Evolutionary conservation across 768 basidiomycete species (phyloP).

Genomic region (Boletus tomentosulus): DNA sequence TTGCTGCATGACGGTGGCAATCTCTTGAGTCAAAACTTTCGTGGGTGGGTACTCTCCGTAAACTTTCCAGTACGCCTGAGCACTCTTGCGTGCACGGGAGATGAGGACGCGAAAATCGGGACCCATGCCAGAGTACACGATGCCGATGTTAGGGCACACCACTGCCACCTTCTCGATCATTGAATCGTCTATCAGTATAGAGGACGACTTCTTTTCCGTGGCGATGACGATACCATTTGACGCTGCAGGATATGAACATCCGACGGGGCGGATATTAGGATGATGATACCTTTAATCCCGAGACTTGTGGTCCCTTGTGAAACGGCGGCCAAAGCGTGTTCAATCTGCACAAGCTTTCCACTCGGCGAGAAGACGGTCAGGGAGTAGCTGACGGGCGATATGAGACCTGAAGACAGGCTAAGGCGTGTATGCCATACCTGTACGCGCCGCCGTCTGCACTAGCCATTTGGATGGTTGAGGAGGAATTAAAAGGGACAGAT

Average conservation of each 20-base stretch:
- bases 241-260: conserved; percentile 46
- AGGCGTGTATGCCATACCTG: conserved; percentile 41
- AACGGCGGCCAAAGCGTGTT: conserved; percentile 97
- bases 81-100: conserved; percentile 92
- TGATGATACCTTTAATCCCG: conserved; percentile 86
- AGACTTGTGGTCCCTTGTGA: conserved; percentile 94
- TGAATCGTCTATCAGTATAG: conserved; percentile 95
- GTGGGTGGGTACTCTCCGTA: conserved; percentile 98
- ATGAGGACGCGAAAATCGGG: conserved; percentile 97
- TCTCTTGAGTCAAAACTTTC: conserved; percentile 92
- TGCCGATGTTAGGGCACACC: conserved; percentile 97
- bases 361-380: conserved; percentile 99
- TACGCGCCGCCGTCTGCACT: conserved; percentile 80
- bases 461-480: conserved; percentile 49
- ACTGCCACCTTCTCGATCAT: conserved; percentile 97
- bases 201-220: conserved; percentile 98
- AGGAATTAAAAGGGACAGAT: conserved; percentile 10
- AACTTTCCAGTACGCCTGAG: conserved; percentile 99
- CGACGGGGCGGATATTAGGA: conserved; percentile 24
- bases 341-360: conserved; percentile 98
- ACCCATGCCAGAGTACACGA: conserved; percentile 99
- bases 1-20: conserved; percentile 98
- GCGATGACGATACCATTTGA: conserved; percentile 99
- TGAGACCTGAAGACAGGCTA: conserved; percentile 20
- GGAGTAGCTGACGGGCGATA: conserved; percentile 68